Evolutionary conservation across 257 asterid species (phyloP), one percentile per base, ranked within the genome.

Genomic region (Apocynum venetum): DNA sequence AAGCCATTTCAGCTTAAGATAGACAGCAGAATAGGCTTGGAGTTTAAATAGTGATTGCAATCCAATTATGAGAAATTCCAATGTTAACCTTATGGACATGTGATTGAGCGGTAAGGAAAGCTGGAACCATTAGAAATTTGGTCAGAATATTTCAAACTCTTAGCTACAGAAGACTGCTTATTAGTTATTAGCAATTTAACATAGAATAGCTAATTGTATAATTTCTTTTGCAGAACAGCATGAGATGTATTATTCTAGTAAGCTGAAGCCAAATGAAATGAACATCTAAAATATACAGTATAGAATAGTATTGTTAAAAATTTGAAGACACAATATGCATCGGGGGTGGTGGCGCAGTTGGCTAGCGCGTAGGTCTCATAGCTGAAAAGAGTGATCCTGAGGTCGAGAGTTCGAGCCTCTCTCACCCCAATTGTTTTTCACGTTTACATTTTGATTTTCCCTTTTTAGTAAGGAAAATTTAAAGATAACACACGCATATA

Each of bases 351-450:
- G 96, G 97, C 96, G 96, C 97, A 92, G 96, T 92, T 92, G 96
- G 96, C 89, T 93, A 93, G 97, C 96, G 96, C 94, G 97, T 92
- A 94, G 97, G 97, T 92, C 98, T 94, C 96, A 91, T 92, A 92
- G 94, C 93, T 83, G 0, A 0, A 11, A n/a, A 25, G 20, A 64
- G 70, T 64, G 8, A 64, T 64, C n/a, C 46, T 64, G 70, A 64
- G 69, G 69, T 36, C 69, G 69, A 35, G 69, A 36, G 70, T 64
- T 64, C 70, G 46, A 64, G 70, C 70, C 70, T 64, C 46, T 36
- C 46, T 36, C 70, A 64, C 70, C 46, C 46, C 44, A 35, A 53
- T 31, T 51, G 0, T 2, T 46, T 46, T 46, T 8, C 49, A 46
- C 31, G 31, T 25, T 25, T 25, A 25, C 31, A 25, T 25, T 25